Evolutionary conservation across 2,329 filamentous ascomycete species (phyloP), one percentile per base, ranked within the genome.

Genomic region (Pseudopithomyces maydicus): DNA sequence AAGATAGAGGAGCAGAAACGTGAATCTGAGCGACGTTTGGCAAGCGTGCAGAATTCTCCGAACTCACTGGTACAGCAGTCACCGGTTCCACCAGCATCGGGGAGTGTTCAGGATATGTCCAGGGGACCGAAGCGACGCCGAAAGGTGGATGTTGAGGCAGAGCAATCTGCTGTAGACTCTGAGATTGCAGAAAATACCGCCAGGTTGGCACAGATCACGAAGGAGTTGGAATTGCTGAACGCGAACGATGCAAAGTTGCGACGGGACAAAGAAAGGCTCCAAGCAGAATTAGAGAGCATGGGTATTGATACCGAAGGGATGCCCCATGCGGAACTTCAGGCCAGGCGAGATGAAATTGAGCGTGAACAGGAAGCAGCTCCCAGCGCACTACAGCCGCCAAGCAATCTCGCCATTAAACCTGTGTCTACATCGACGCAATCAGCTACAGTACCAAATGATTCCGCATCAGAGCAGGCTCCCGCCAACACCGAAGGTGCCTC

Each of bases 61-160:
- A 23, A 19, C 22, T 29, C 20, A 23, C 5, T 23, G 6, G 12
- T 35, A 17, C 41, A 41, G 8, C 43, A 29, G 6, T 1, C 20
- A 22, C 19, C 45, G 6, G 20, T 20, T 17, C 19, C n/a, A 20
- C 19, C 32, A 17, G 29, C n/a, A 29, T 35, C 51, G 14, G 63
- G 64, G 43, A 55, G 75, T n/a, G 22, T 2, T 22, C 72, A 55
- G n/a, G 46, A 36, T 26, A 10, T 75, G 47, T 38, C 43, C 1
- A 36, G 47, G 23, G 59, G 74, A 32, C 67, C 69, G 45, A 80
- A 76, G 54, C 67, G 76, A 39, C 65, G 77, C 20, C 76, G 80
- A 23, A 79, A 80, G 60, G 75, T 77, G 55, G 79, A 82, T 39
- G 79, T 84, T n/a, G 75, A 82, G 62, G 77, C 78, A 20, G 78